Conservation (phyloP, 495 filamentous ascomycete species). For the Trichoderma reesei region DNA sequence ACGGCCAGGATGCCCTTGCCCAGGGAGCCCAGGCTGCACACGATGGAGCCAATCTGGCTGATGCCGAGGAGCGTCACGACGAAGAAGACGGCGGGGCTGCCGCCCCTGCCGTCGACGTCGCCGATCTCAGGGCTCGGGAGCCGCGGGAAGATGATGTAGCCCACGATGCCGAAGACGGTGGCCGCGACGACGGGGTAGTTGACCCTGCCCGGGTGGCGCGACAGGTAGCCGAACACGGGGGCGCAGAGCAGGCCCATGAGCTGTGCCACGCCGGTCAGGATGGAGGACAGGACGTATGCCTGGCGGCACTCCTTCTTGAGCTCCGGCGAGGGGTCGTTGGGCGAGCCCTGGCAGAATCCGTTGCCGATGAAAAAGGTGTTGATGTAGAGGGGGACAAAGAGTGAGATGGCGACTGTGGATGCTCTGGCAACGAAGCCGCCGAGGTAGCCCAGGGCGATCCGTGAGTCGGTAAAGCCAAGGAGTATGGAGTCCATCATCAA, state of each 20-base stretch:
- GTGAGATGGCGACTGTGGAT: constrained; percentile 87
- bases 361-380: constrained; percentile 81
- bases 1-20: constrained; percentile 64
- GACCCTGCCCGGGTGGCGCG: constrained; percentile 47
- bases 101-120: constrained; percentile 45
- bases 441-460: constrained; percentile 79
- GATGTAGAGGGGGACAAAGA: constrained; percentile 87
- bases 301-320: constrained; percentile 71
- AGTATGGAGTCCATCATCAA: constrained; percentile 54
- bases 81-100: constrained; percentile 58
- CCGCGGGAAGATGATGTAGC: constrained; percentile 63
- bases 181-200: constrained; percentile 68
- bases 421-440: constrained; percentile 93
- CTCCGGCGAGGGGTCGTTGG: constrained; percentile 48
- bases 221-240: constrained; percentile 74
- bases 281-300: constrained; percentile 77
- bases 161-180: constrained; percentile 58
- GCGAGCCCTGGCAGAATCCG: constrained; percentile 61
- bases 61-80: constrained; percentile 72
- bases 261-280: constrained; percentile 80
- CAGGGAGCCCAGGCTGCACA: constrained; percentile 80
- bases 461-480: constrained; percentile 62
- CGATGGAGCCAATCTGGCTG: constrained; percentile 90
- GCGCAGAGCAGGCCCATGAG: constrained; percentile 75
- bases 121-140: constrained; percentile 61